Conservation (phyloP, 345 rosid genomes). For the Boechera stricta region DNA sequence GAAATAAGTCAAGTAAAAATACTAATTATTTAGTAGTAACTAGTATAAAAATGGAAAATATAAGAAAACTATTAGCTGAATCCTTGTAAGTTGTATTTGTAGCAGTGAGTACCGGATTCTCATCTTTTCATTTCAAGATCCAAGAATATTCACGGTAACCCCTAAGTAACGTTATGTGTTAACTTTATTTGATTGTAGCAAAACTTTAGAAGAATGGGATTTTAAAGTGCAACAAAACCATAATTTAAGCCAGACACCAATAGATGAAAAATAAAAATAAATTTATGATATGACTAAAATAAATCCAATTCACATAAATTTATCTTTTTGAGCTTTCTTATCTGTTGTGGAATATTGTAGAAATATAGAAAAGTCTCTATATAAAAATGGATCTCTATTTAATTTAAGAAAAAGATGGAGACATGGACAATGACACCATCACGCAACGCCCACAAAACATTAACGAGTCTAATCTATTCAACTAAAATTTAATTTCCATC, state of each 20-base stretch:
- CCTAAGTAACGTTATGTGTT: slow-evolving; percentile 20
- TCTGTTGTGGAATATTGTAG: slow-evolving; percentile 17
- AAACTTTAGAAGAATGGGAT: slow-evolving; percentile 11
- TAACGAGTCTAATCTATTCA: slow-evolving; percentile 37
- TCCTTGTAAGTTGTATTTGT: slow-evolving; percentile 18
- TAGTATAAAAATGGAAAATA: background rate
- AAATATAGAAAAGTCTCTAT: background rate
- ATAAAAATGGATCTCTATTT: background rate
- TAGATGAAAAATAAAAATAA: background rate
- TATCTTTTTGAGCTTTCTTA: background rate
- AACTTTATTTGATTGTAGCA: slow-evolving; percentile 16
- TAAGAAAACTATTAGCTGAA: background rate
- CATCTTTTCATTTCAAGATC: slow-evolving; percentile 36
- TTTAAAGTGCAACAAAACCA: background rate
- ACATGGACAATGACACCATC: slow-evolving; percentile 37
- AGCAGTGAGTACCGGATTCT: slow-evolving; percentile 10
- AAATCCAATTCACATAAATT: slow-evolving; percentile 15
- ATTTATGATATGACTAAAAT: slow-evolving; percentile 8
- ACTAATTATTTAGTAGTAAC: background rate
- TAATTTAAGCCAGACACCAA: slow-evolving; percentile 24
- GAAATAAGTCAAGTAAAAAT: background rate
- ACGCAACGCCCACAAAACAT: slow-evolving; percentile 38
- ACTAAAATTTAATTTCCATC: slow-evolving; percentile 15
- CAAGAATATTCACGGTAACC: slow-evolving; percentile 38
- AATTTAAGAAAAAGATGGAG: slow-evolving; percentile 19